Evolutionary conservation across 441 rosid species (phyloP).

Genomic region (Sinapis alba): DNA sequence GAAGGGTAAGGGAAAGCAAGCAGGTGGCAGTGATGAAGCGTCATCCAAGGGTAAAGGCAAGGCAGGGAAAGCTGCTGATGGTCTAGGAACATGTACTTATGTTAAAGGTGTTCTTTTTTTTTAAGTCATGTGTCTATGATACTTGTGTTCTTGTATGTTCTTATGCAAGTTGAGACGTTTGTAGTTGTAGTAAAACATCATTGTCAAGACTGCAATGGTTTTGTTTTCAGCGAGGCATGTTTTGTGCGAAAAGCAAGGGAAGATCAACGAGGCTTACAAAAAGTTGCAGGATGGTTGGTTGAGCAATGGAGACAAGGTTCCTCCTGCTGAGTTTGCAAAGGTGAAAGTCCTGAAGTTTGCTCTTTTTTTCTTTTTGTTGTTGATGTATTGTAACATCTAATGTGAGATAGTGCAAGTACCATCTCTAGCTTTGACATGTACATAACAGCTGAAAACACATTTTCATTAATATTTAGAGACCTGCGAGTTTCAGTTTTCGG

Average conservation of each 20-base stretch:
- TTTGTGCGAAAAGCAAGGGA: slow-evolving; percentile 94
- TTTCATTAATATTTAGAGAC: background rate
- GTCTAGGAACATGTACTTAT: slow-evolving; percentile 96
- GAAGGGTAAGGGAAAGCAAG: slow-evolving; percentile 90
- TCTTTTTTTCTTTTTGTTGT: background rate
- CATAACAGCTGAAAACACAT: slow-evolving; percentile 1
- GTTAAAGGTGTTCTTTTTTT: slow-evolving; percentile 67
- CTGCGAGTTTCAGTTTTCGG: slow-evolving; percentile 6
- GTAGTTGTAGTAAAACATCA: background rate
- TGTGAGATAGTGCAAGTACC: background rate
- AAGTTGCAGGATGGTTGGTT: slow-evolving; percentile 97
- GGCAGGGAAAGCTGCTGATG: slow-evolving; percentile 81
- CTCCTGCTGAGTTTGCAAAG: slow-evolving; percentile 99
- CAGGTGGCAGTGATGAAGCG: slow-evolving; percentile 73
- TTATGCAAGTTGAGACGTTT: background rate
- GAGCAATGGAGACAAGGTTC: slow-evolving; percentile 91
- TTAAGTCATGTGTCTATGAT: background rate
- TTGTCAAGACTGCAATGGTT: background rate
- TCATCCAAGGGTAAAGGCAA: slow-evolving; percentile 94
- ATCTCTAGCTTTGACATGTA: slow-evolving; percentile 1
- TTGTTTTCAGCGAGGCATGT: slow-evolving; percentile 73
- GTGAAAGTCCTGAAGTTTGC: slow-evolving; percentile 34
- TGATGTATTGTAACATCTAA: background rate
- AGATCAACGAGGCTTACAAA: slow-evolving; percentile 95
- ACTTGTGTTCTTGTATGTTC: background rate